Evolutionary conservation across 2,329 filamentous ascomycete species (phyloP).

Genomic region (Ophiosphaerella korrae): DNA sequence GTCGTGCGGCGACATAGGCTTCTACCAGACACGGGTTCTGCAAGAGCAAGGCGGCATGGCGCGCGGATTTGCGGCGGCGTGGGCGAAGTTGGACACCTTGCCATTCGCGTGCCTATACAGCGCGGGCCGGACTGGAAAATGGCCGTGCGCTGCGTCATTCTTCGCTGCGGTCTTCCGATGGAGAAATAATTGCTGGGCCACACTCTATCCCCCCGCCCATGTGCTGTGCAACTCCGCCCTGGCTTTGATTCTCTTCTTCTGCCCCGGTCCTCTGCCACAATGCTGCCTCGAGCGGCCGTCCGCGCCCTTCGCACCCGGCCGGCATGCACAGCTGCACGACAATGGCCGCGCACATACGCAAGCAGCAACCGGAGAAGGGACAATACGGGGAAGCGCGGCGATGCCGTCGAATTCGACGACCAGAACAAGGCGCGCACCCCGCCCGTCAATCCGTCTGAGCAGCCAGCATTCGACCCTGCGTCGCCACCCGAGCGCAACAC

Average conservation of each 20-base stretch:
- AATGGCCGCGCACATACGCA: slow-evolving; percentile 34
- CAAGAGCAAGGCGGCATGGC: slow-evolving; percentile 8
- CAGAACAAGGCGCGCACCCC: slow-evolving; percentile 27
- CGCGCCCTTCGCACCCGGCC: slow-evolving; percentile 41
- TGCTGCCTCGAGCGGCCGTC: slow-evolving; percentile 44
- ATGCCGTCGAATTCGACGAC: slow-evolving; percentile 47
- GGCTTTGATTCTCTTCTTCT: background rate
- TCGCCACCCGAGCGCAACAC: slow-evolving; percentile 24
- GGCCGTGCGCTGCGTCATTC: slow-evolving; percentile 13
- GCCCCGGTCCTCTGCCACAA: slow-evolving; percentile 10
- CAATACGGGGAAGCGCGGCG: slow-evolving; percentile 49
- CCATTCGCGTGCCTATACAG: slow-evolving; percentile 2
- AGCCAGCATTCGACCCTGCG: slow-evolving; percentile 40
- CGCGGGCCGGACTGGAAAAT: background rate
- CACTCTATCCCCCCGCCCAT: too few relatives aligned
- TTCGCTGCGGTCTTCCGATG: slow-evolving; percentile 7
- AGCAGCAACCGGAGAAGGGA: slow-evolving; percentile 35
- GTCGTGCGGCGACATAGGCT: slow-evolving; percentile 39
- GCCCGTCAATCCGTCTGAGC: slow-evolving; percentile 38
- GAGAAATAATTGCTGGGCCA: slow-evolving; percentile 7
- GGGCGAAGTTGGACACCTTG: slow-evolving; percentile 17
- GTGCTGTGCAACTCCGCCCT: background rate
- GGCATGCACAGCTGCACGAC: slow-evolving; percentile 28
- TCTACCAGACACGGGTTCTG: background rate
- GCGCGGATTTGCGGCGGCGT: background rate